phyloP scores from a whole-genome alignment of 306 rosid species.

The Quercus alba region DNA sequence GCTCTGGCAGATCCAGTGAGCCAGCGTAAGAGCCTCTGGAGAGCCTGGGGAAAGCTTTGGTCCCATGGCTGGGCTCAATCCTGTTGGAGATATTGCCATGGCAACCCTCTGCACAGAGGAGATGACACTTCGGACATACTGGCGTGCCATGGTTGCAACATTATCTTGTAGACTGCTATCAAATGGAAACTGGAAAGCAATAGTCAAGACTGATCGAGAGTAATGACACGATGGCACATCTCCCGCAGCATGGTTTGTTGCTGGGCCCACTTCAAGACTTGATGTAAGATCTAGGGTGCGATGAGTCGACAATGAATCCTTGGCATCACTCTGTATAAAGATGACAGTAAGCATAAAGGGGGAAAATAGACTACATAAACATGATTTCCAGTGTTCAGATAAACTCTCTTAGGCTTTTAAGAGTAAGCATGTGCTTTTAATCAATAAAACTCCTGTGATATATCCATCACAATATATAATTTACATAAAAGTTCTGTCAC shows the following conservation, averaged over 20 bases:
- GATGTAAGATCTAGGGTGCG: constrained; percentile 87
- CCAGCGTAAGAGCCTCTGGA: constrained; percentile 83
- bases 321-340: constrained; percentile 57
- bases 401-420: neutral
- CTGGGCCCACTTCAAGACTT: constrained; percentile 77
- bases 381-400: neutral
- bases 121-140: constrained; percentile 81
- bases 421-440: neutral
- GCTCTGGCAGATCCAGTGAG: constrained; percentile 94
- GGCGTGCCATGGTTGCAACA: constrained; percentile 83
- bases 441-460: neutral
- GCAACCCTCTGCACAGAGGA: constrained; percentile 97
- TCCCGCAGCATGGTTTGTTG: constrained; percentile 41
- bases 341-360: neutral
- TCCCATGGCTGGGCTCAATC: constrained; percentile 53
- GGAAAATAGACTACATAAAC: neutral
- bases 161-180: constrained; percentile 78
- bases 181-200: constrained; percentile 95
- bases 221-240: constrained; percentile 53
- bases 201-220: constrained; percentile 81
- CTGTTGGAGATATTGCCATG: constrained; percentile 87
- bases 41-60: constrained; percentile 76
- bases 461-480: neutral
- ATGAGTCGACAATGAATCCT: constrained; percentile 52
- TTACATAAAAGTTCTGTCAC: neutral